Conservation (phyloP, 2,329 filamentous ascomycete genomes). For the Phyllosticta citribraziliensis region DNA sequence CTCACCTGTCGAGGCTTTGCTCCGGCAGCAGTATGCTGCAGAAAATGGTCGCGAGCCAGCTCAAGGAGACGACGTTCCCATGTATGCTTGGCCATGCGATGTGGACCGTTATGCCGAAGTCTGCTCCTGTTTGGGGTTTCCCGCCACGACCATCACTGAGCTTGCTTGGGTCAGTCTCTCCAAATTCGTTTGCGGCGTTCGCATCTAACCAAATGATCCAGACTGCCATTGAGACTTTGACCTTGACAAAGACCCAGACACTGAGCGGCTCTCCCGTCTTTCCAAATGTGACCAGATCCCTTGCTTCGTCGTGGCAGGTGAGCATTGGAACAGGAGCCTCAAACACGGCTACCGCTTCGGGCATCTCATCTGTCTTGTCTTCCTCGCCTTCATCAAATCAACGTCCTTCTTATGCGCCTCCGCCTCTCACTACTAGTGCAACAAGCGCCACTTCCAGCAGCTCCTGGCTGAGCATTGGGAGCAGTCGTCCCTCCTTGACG, state of each 20-base stretch:
- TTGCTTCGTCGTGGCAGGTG: background rate
- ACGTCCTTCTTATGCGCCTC: background rate
- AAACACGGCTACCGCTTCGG: background rate
- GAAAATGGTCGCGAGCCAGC: background rate
- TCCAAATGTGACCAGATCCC: background rate
- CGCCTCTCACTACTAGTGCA: background rate
- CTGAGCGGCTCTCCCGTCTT: background rate
- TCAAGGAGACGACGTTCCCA: background rate
- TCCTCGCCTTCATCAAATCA: background rate
- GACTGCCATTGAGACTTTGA: background rate
- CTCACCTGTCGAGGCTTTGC: background rate
- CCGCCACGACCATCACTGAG: background rate
- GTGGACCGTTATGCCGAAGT: constrained; percentile 7
- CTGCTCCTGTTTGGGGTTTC: constrained; percentile 7
- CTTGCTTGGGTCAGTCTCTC: background rate
- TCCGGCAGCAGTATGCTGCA: background rate
- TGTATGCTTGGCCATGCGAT: constrained; percentile 7
- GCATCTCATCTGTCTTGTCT: background rate
- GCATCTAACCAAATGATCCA: background rate
- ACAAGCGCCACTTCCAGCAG: background rate
- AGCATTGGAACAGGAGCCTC: background rate
- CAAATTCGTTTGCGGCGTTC: background rate
- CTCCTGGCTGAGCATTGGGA: background rate
- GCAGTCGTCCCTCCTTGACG: background rate
- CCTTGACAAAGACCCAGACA: background rate